These are phyloP conservation scores for Saccharomycopsis hybrid DNA, from an alignment of 1,139 yeast species.

Conservation along the genomic window DNA sequence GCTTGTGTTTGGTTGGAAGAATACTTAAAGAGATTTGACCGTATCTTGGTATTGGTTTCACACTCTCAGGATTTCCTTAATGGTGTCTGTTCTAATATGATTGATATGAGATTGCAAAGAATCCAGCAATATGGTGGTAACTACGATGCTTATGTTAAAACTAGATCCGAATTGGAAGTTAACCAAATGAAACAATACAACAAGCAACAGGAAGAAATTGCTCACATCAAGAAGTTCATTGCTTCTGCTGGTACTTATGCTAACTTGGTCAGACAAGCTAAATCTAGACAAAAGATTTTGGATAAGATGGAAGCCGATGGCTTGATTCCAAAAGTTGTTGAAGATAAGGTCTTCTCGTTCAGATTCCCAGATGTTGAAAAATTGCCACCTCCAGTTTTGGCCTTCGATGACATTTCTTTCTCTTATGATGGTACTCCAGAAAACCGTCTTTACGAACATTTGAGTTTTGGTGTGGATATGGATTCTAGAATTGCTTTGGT, in stretches of 20 bases:
- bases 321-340: conserved; percentile 85
- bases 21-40: conserved; percentile 88
- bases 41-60: conserved; percentile 89
- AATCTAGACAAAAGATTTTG: conserved; percentile 97
- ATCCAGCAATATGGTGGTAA: conserved; percentile 90
- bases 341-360: conserved; percentile 90
- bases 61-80: conserved; percentile 99
- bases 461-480: conserved; percentile 98
- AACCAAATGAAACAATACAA: conserved; percentile 96
- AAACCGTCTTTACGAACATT: conserved; percentile 81
- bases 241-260: conserved; percentile 99
- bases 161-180: conserved; percentile 88
- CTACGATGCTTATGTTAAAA: conserved; percentile 93
- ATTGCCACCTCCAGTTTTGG: conserved; percentile 97
- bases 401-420: conserved; percentile 92
- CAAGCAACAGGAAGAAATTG: conserved; percentile 98
- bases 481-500: conserved; percentile 97
- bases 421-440: conserved; percentile 84
- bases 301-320: conserved; percentile 99
- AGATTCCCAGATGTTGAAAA: conserved; percentile 94
- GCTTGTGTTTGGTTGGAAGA: conserved; percentile 99
- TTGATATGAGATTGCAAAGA: conserved; percentile 81
- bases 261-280: conserved; percentile 96
- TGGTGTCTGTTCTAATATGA: conserved; percentile 97
- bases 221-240: conserved; percentile 95